Conservation (phyloP, 306 rosid species). For the Glycine soja region DNA sequence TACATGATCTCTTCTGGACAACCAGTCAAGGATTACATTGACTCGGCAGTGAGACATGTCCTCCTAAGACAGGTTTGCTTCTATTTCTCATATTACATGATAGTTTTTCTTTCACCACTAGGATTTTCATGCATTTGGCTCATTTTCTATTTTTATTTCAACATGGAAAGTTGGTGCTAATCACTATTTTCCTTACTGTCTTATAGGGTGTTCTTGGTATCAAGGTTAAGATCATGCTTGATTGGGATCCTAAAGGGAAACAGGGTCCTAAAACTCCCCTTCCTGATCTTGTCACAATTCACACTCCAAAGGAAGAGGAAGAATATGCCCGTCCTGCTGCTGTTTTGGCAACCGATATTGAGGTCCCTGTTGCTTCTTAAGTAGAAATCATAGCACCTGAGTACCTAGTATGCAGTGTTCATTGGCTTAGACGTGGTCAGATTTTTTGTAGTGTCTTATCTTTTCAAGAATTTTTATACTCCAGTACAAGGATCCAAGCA, state of each 20-base stretch:
- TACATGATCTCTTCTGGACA: constrained; percentile 32
- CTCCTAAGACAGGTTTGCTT: constrained; percentile 24
- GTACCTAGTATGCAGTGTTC: neutral
- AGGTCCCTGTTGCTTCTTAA: constrained; percentile 13
- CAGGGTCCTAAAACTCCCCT: constrained; percentile 30
- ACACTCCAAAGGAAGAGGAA: constrained; percentile 16
- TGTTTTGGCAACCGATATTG: constrained; percentile 6
- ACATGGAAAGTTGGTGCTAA: no score
- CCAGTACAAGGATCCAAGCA: neutral
- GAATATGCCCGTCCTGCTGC: neutral
- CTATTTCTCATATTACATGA: neutral
- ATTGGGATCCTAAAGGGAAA: constrained; percentile 35
- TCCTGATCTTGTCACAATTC: constrained; percentile 24
- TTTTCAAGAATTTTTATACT: neutral
- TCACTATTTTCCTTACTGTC: neutral
- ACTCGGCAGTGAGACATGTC: constrained; percentile 23
- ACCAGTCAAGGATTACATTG: constrained; percentile 32
- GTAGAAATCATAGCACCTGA: neutral
- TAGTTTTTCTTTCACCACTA: neutral
- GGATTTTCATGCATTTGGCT: neutral
- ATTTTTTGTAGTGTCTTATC: constrained; percentile 6
- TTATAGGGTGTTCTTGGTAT: constrained; percentile 28
- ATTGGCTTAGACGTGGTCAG: no score
- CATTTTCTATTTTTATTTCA: neutral
- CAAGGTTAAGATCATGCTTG: constrained; percentile 30